A percentile compares a stretch with the other conserved stretches of the same genome.
Evolutionary conservation across 208 protist genomes (phyloP).

Genomic region (Phytomonas sp.): DNA sequence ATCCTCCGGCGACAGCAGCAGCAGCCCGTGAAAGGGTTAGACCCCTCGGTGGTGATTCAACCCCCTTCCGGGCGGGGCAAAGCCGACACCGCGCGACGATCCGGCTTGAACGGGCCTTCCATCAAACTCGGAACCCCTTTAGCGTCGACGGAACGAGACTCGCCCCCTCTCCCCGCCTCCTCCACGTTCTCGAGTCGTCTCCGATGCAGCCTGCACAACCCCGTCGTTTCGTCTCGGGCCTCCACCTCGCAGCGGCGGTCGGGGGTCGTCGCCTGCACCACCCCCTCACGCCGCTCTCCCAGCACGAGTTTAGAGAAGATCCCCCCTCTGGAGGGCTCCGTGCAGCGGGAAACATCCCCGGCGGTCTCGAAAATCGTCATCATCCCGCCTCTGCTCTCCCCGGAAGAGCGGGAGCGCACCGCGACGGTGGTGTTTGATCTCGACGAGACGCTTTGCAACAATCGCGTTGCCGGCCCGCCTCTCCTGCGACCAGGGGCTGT

Average conservation of each 20-base stretch:
- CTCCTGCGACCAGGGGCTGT: slow-evolving; percentile 65
- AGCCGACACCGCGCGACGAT: not conserved
- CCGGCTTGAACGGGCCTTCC: not conserved
- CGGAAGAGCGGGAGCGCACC: slow-evolving; percentile 39
- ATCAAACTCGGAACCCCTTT: not conserved
- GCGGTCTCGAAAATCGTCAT: slow-evolving; percentile 16
- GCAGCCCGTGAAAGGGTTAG: not conserved
- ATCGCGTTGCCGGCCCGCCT: slow-evolving; percentile 46
- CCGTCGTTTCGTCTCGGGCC: not conserved
- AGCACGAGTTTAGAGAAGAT: no score
- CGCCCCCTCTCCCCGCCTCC: no score
- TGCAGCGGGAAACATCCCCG: not conserved
- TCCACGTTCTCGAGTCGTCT: not conserved
- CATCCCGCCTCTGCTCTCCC: slow-evolving; percentile 29
- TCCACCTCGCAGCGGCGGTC: not conserved
- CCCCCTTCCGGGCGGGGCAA: not conserved
- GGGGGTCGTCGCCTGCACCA: not conserved
- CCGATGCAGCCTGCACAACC: not conserved
- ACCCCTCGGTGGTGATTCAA: not conserved
- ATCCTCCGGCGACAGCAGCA: not conserved
- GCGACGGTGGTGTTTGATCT: slow-evolving; percentile 88
- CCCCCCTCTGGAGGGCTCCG: not conserved
- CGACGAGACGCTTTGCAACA: slow-evolving; percentile 88
- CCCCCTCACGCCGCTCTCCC: not conserved
- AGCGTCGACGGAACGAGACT: not conserved